Conservation (phyloP, 768 basidiomycete species). For the Xanthoconium stramineum region DNA sequence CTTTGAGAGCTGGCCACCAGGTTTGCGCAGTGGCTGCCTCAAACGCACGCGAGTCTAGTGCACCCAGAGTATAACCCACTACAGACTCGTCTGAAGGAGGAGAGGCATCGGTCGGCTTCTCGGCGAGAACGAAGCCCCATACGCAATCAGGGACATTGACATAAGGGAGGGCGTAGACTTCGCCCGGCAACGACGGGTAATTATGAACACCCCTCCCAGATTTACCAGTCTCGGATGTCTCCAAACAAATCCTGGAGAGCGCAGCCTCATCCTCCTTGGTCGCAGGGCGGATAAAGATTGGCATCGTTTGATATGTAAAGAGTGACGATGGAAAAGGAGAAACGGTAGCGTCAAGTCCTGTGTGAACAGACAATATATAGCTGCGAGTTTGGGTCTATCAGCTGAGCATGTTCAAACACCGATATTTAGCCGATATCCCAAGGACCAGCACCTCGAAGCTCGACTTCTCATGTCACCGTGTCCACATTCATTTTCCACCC, state of each 20-base stretch:
- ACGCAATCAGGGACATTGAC: constrained; percentile 56
- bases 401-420: constrained; percentile 11
- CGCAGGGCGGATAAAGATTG: constrained; percentile 53
- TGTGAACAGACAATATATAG: not conserved
- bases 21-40: constrained; percentile 50
- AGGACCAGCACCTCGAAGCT: not conserved
- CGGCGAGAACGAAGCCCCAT: constrained; percentile 73
- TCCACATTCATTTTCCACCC: constrained; percentile 22
- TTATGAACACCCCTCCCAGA: constrained; percentile 63
- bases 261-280: constrained; percentile 50
- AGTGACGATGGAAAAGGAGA: not conserved
- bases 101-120: constrained; percentile 30
- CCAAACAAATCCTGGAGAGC: constrained; percentile 69
- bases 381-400: constrained; percentile 4
- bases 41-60: constrained; percentile 63
- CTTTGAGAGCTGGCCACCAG: constrained; percentile 67
- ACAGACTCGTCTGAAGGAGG: constrained; percentile 37
- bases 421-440: constrained; percentile 18
- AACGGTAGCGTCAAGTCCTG: not conserved
- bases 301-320: constrained; percentile 20
- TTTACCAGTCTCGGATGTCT: constrained; percentile 68
- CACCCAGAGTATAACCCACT: constrained; percentile 71
- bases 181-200: constrained; percentile 61
- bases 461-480: not conserved
- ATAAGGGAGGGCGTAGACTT: constrained; percentile 76